A percentile compares a stretch with the other conserved stretches of the same genome.
phyloP scores from a whole-genome alignment of 768 basidiomycete species.

The Candolleomyces aberdarensis region DNA sequence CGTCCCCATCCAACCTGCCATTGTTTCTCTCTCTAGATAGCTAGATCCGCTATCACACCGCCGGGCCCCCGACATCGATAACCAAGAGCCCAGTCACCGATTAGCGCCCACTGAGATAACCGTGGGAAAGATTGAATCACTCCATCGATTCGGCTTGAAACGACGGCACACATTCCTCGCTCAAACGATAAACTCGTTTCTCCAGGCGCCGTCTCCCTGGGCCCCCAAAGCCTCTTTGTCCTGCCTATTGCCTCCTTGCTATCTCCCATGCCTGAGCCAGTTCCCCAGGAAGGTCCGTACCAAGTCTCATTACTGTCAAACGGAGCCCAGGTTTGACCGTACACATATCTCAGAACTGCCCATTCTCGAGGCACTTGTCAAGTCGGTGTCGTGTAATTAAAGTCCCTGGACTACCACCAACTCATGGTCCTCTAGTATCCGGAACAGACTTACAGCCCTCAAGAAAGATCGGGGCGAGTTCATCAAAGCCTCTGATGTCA shows the following conservation, averaged over 20 bases:
- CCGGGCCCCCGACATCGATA: neutral
- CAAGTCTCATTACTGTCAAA: conserved; percentile 4
- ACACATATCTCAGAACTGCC: conserved; percentile 62
- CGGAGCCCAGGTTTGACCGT: conserved; percentile 8
- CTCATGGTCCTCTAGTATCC: conserved; percentile 55
- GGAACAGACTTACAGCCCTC: conserved; percentile 90
- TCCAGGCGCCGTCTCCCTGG: no score
- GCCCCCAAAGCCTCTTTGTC: neutral
- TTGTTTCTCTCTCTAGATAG: no score
- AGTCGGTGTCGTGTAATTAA: conserved; percentile 43
- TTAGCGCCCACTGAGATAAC: conserved; percentile 7
- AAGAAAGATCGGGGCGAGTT: conserved; percentile 92
- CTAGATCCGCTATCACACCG: neutral
- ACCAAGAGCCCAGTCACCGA: neutral
- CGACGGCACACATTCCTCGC: neutral
- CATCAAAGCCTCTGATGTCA: conserved; percentile 91
- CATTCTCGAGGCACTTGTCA: conserved; percentile 92
- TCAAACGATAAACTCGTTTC: no score
- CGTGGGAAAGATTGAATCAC: conserved; percentile 23
- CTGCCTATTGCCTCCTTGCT: neutral
- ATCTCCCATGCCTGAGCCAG: conserved; percentile 56
- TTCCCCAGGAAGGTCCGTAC: conserved; percentile 74
- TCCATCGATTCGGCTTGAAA: conserved; percentile 9
- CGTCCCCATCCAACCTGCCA: no score
- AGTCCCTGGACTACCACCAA: conserved; percentile 14